phyloP scores from a whole-genome alignment of 352 stramenopile genomes.

The Stephanocyclus meneghinianus region DNA sequence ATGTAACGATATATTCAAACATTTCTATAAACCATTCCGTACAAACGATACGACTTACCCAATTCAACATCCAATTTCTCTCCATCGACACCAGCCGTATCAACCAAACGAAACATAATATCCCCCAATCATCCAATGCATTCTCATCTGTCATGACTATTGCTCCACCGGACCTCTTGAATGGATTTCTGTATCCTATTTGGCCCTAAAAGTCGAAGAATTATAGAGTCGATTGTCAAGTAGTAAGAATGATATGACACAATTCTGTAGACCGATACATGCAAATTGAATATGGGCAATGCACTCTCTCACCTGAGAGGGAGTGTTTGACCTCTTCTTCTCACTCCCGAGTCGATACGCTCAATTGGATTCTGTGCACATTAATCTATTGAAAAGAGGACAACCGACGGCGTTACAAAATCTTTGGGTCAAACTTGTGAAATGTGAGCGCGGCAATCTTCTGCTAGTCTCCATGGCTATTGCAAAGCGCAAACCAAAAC shows the following conservation, averaged over 20 bases:
- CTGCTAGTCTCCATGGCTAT: too few relatives aligned
- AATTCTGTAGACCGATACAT: neutral
- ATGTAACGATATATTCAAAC: neutral
- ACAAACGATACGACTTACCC: conserved; percentile 20
- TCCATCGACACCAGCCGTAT: conserved; percentile 82
- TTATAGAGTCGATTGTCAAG: neutral
- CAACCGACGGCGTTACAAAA: conserved; percentile 63
- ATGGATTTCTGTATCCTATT: conserved; percentile 50
- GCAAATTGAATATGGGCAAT: neutral
- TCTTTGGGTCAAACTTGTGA: too few relatives aligned
- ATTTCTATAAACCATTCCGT: neutral
- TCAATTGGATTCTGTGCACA: conserved; percentile 67
- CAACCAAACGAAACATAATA: conserved; percentile 71
- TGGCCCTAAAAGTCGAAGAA: conserved; percentile 6
- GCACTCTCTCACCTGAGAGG: conserved; percentile 26
- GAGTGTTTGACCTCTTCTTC: conserved; percentile 34
- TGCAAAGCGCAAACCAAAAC: too few relatives aligned
- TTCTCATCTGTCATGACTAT: conserved; percentile 80
- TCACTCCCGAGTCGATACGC: conserved; percentile 59
- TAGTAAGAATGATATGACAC: neutral
- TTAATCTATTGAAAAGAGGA: conserved; percentile 78
- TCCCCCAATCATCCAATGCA: conserved; percentile 73
- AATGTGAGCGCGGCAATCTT: too few relatives aligned
- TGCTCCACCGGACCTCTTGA: conserved; percentile 54
- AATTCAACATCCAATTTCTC: conserved; percentile 63